A percentile compares a stretch with the other conserved stretches of the same genome.
Conservation (phyloP, 257 asterid genomes). For the Ocimum tenuiflorum region DNA sequence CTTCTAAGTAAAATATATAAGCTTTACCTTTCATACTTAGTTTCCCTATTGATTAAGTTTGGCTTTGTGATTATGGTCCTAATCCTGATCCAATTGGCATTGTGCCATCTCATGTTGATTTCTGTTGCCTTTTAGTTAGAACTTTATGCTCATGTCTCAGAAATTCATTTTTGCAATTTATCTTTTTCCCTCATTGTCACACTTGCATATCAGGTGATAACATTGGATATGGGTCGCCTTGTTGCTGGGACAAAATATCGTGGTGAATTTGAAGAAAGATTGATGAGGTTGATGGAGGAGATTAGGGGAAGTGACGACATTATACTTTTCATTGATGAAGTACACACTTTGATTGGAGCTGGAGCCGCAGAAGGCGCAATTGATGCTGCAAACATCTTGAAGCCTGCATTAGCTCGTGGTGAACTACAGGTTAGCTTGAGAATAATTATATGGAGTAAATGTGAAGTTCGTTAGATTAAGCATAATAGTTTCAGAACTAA, state of each 20-base stretch:
- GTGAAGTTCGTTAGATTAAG: too few relatives aligned
- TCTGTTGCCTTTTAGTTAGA: not conserved
- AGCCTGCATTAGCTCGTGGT: slow-evolving; percentile 94
- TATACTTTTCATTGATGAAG: slow-evolving; percentile 91
- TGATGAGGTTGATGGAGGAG: slow-evolving; percentile 90
- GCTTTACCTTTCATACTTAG: not conserved
- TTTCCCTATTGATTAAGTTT: not conserved
- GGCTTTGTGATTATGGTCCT: not conserved
- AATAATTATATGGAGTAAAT: too few relatives aligned
- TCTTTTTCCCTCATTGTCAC: not conserved
- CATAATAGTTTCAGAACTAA: not conserved
- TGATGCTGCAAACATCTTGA: slow-evolving; percentile 92
- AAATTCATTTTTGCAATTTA: not conserved
- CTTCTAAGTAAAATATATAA: not conserved
- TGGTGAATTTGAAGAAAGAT: slow-evolving; percentile 96
- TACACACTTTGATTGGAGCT: slow-evolving; percentile 93
- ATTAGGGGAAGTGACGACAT: slow-evolving; percentile 80
- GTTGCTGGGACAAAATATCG: slow-evolving; percentile 61
- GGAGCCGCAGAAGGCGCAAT: slow-evolving; percentile 99
- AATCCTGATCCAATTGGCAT: not conserved
- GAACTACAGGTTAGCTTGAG: slow-evolving; percentile 73
- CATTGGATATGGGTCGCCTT: slow-evolving; percentile 3
- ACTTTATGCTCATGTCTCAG: not conserved
- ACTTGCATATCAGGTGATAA: slow-evolving; percentile 31
- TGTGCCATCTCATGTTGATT: not conserved